Base-by-base conservation (phyloP, 1,284 basidiomycete genomes). In the Irpex sp. region DNA sequence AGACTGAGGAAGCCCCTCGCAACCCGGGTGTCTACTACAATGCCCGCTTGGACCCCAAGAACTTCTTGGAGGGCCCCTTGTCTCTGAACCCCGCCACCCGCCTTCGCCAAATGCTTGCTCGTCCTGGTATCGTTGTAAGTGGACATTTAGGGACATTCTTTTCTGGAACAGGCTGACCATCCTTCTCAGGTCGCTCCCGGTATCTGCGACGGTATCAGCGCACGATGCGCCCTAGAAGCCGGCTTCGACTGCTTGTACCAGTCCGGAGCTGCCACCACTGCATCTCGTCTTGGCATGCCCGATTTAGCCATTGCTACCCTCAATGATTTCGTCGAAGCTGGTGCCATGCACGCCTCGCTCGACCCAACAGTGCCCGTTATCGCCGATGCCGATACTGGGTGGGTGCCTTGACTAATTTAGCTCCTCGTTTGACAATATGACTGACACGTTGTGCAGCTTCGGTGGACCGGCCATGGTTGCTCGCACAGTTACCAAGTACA, bases 311-410 rank as follows among this genome's bases (percentile, higher is more conserved):
- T 93, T 67, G 87, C 90, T 0, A 90, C 89, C n/a, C 73, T 92
- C 68, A 90, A 90, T 67, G 91, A 93, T 70, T 92, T 92, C 67
- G 87, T 87, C 17, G 82, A 82, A 71, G 83, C 82, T 67, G 60
- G 71, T 68, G 5, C 35, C 47, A 60, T 63, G 49, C 56, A 60
- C 54, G 50, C 57, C 57, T 26, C 64, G n/a, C 58, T 65, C 55
- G 78, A 85, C 65, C 87, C 88, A 1, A 79, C 83, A 0, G 78
- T 81, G 0, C 89, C 89, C 0, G 85, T 93, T 36, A 93, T 93
- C 66, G 91, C 90, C 1, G 90, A 93, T 68, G 92, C 92, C 1
- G 90, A 93, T 70, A 92, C 90, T 53, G 91, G 90, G 79, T 85
- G 72, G 26, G 74, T 55, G 17, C 13, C 9, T 60, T 33, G 15